Base-by-base conservation (phyloP, 495 filamentous ascomycete genomes). In the Amniculicola lignicola region DNA sequence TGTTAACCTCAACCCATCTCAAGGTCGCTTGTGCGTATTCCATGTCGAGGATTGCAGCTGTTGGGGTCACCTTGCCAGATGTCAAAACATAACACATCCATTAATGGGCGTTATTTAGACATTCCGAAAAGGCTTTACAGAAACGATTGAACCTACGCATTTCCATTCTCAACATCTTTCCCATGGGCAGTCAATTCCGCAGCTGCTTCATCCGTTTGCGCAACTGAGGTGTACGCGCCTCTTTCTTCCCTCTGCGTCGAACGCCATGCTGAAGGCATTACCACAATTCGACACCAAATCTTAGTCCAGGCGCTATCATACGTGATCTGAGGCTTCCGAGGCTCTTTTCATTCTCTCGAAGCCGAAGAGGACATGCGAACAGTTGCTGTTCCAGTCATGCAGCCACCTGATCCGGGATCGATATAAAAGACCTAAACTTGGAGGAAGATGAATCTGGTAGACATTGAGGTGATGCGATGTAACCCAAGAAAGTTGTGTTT, bases 191-290 rank as follows among this genome's bases (percentile, higher is more conserved):
- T 57, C 21, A 57, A 19, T 35, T 52, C 55, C 14, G 23, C 40
- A n/a, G 16, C 48, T 15, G 14, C 45, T 18, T 57, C 55, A 14
- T 51, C 55, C 1, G 55, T 59, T 25, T 59, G 55, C 40, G 55
- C 55, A 18, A 59, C 48, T 14, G 55, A 44, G 1, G 55, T 35
- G 25, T 59, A 59, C 14, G 28, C 47, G n/a, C 55, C 55, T 23
- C 36, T 25, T n/a, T 59, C 55, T 25, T 47, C 55, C 16, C 47
- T 19, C 7, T 18, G 10, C 19, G 48, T 36, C 1, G 46, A 14
- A 2, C 40, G 35, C 55, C 55, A 59, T 52, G 35, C 16, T 10
- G 38, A 19, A 1, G 44, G 29, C 53, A 56, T 56, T 16, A 2
- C 42, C 27, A 12, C n/a, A 7, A 25, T 18, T 29, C 5, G 9